Evolutionary conservation across 2,329 filamentous ascomycete species (phyloP).

Genomic region (Penicillium crustosum): DNA sequence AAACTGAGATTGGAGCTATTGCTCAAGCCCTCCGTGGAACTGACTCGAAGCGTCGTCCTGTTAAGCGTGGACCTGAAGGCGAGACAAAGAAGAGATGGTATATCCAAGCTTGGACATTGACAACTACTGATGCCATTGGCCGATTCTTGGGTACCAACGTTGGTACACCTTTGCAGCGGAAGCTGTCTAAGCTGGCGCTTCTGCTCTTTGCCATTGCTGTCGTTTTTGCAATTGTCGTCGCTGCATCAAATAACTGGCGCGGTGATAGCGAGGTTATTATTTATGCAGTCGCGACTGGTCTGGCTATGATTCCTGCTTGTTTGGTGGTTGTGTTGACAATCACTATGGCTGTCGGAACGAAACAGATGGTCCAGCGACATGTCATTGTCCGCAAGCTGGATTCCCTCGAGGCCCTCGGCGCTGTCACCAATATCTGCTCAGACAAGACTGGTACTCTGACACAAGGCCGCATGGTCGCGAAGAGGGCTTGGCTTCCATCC

Average conservation of each 20-base stretch:
- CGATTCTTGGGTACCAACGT: constrained; percentile 67
- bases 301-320: constrained; percentile 63
- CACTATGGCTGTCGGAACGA: constrained; percentile 64
- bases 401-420: constrained; percentile 61
- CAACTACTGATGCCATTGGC: constrained; percentile 58
- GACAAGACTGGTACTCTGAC: constrained; percentile 63
- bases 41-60: constrained; percentile 52
- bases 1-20: constrained; percentile 65
- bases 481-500: constrained; percentile 59
- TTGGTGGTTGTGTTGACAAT: constrained; percentile 67
- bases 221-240: constrained; percentile 67
- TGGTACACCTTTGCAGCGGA: constrained; percentile 68
- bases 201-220: constrained; percentile 67
- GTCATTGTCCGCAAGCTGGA: constrained; percentile 60
- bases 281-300: constrained; percentile 60
- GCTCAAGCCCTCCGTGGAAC: constrained; percentile 62
- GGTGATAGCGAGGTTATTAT: constrained; percentile 61
- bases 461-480: constrained; percentile 64
- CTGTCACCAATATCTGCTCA: constrained; percentile 60
- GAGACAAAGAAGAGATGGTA: constrained; percentile 56
- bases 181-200: constrained; percentile 66
- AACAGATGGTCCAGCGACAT: constrained; percentile 56
- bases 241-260: constrained; percentile 62
- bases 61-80: constrained; percentile 53
- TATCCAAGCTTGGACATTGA: constrained; percentile 52